Percentiles rank a stretch among this genome's conserved stretches.
These are phyloP conservation scores for Copromyces sp. DNA, from an alignment of 495 filamentous ascomycete species.

Conservation along the genomic window DNA sequence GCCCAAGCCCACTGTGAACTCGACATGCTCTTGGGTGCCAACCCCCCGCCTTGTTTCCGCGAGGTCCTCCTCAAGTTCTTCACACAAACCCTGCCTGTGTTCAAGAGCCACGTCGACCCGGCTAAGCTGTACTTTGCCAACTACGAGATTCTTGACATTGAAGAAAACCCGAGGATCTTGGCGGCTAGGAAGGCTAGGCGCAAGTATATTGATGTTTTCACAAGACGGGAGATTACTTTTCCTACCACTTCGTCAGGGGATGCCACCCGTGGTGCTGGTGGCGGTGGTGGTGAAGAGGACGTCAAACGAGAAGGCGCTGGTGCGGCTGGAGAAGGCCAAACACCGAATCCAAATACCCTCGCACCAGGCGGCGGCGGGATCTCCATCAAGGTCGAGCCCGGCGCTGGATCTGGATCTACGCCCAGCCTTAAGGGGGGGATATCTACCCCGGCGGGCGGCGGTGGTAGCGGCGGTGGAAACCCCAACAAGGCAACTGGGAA, in stretches of 20 bases:
- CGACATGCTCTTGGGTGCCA: slow-evolving; percentile 36
- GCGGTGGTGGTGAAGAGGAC: not conserved
- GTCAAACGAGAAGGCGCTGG: not conserved
- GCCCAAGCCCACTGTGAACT: slow-evolving; percentile 33
- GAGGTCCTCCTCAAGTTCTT: slow-evolving; percentile 40
- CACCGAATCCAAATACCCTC: not conserved
- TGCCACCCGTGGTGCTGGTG: slow-evolving; percentile 10
- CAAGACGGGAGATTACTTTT: slow-evolving; percentile 6
- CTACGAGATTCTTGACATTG: slow-evolving; percentile 38
- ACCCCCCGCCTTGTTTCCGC: slow-evolving; percentile 37
- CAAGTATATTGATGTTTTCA: slow-evolving; percentile 34
- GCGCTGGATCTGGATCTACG: not conserved
- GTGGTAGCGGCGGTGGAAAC: not conserved
- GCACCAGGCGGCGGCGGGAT: not conserved
- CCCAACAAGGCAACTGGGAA: not conserved
- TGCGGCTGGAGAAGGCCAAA: not conserved
- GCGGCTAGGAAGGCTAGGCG: slow-evolving; percentile 13
- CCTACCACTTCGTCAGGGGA: not conserved
- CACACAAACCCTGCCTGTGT: slow-evolving; percentile 27
- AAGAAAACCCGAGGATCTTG: slow-evolving; percentile 26
- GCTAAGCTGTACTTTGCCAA: slow-evolving; percentile 41
- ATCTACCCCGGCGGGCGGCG: not conserved
- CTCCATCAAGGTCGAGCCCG: not conserved
- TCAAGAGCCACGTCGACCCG: slow-evolving; percentile 31
- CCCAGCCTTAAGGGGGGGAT: not conserved